Conservation (phyloP, 1,139 yeast species). For the Debaryomyces psychrophilus region DNA sequence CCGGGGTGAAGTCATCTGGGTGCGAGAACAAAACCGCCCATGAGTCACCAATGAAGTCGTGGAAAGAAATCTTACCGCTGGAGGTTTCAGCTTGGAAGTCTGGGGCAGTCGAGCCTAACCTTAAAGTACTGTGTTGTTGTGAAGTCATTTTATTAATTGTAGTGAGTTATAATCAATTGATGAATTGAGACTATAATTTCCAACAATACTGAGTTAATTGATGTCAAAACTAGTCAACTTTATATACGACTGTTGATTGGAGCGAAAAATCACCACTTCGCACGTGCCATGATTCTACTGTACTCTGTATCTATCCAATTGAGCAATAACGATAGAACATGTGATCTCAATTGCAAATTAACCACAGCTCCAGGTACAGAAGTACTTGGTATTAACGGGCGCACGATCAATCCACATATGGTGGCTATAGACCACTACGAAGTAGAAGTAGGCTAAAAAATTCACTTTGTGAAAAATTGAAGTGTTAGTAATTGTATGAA, state of each 20-base stretch:
- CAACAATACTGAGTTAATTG: background rate
- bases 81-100: slow-evolving; percentile 76
- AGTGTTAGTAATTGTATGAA: background rate
- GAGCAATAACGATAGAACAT: slow-evolving; percentile 8
- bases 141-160: slow-evolving; percentile 13
- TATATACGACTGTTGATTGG: slow-evolving; percentile 3
- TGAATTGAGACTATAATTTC: background rate
- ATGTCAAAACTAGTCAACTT: background rate
- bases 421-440: background rate
- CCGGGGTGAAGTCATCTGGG: slow-evolving; percentile 89
- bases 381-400: background rate
- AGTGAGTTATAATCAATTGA: slow-evolving; percentile 1
- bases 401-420: background rate
- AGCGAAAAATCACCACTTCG: slow-evolving; percentile 16
- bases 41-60: slow-evolving; percentile 70
- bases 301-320: background rate
- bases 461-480: background rate
- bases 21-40: slow-evolving; percentile 86
- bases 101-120: slow-evolving; percentile 77
- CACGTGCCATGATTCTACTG: slow-evolving; percentile 20
- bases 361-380: background rate
- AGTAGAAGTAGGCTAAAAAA: background rate
- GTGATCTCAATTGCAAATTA: slow-evolving; percentile 1
- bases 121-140: slow-evolving; percentile 22
- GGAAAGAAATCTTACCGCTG: slow-evolving; percentile 73